Conservation (phyloP, 1,284 basidiomycete genomes). For the Cryptococcus hybrid region DNA sequence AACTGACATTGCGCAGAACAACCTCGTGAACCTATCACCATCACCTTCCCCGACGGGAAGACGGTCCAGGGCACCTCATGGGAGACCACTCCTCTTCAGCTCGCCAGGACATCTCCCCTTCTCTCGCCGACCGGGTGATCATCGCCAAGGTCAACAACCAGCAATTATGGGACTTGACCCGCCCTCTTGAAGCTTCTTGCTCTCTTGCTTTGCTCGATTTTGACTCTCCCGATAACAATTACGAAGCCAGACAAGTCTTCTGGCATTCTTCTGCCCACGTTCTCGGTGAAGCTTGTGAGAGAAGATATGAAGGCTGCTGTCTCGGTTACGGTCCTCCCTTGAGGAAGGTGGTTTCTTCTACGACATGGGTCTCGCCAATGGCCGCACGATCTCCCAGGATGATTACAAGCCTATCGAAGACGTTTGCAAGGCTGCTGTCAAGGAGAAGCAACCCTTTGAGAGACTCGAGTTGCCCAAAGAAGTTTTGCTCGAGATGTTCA, state of each 20-base stretch:
- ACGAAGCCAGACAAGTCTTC: slow-evolving; percentile 86
- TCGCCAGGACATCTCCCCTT: slow-evolving; percentile 90
- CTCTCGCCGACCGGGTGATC: slow-evolving; percentile 83
- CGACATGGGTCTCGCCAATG: slow-evolving; percentile 68
- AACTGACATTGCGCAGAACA: slow-evolving; percentile 58
- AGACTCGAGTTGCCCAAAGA: slow-evolving; percentile 91
- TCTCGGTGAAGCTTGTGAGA: slow-evolving; percentile 95
- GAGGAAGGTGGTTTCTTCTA: slow-evolving; percentile 99
- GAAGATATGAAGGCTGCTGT: slow-evolving; percentile 91
- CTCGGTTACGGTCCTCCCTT: slow-evolving; percentile 94
- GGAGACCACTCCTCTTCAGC: slow-evolving; percentile 94
- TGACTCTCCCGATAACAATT: slow-evolving; percentile 78
- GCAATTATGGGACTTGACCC: slow-evolving; percentile 89
- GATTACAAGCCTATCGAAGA: slow-evolving; percentile 93
- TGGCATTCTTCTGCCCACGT: slow-evolving; percentile 99
- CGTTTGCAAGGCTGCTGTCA: slow-evolving; percentile 80
- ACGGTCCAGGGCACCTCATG: slow-evolving; percentile 80
- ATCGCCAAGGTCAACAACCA: slow-evolving; percentile 88
- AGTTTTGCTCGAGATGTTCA: slow-evolving; percentile 94
- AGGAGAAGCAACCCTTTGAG: slow-evolving; percentile 98
- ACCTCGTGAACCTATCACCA: slow-evolving; percentile 74
- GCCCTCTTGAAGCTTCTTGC: slow-evolving; percentile 81
- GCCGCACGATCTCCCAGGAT: slow-evolving; percentile 67
- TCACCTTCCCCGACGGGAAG: slow-evolving; percentile 87
- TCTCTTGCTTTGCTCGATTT: slow-evolving; percentile 89